Evolutionary conservation across 192 early-diverging fungal species (phyloP), one percentile per base, ranked within the genome.

Genomic region (Coemansia sp.): DNA sequence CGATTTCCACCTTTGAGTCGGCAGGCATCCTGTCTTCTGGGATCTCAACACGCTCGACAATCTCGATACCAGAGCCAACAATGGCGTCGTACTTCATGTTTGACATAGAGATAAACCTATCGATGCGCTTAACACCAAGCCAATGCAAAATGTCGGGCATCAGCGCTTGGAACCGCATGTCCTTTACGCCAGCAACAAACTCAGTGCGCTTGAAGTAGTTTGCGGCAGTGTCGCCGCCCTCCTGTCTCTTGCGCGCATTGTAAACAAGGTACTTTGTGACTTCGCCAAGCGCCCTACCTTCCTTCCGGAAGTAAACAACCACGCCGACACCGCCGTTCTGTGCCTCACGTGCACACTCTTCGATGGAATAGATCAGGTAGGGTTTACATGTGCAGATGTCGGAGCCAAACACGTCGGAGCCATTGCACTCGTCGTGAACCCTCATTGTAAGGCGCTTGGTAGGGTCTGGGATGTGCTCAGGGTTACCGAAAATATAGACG

Each of bases 111-210:
- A 94, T 97, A 82, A 97, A 91, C 34, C 91, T 85, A 71, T 97
- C 95, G 76, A 97, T 97, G 72, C 93, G 93, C 61, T 86, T 85
- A 61, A 97, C 92, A 25, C 95, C 95, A 18, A 97, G 82, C 95
- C 95, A 97, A 73, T 97, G 95, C 74, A 97, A 82, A 6, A 94
- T 93, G 70, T 97, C 95, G 15, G 94, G 95, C 95, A 95, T 97
- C 56, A 95, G 84, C 0, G 95, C 94, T 63, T 97, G 95, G 90
- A 95, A 97, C 2, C 95, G 88, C 91, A 94, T 93, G 67, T 97
- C 95, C 84, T 96, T 94, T 37, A 94, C 92, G 42, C 93, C 92
- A 25, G 93, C 93, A 61, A 95, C 87, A 68, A 85, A 89, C 68
- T 93, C 92, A 23, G 91, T 97, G 40, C 94, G 85, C 61, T 88